Evolutionary conservation across 495 filamentous ascomycete genomes (phyloP).

Genomic region (Talaromyces borbonicus): DNA sequence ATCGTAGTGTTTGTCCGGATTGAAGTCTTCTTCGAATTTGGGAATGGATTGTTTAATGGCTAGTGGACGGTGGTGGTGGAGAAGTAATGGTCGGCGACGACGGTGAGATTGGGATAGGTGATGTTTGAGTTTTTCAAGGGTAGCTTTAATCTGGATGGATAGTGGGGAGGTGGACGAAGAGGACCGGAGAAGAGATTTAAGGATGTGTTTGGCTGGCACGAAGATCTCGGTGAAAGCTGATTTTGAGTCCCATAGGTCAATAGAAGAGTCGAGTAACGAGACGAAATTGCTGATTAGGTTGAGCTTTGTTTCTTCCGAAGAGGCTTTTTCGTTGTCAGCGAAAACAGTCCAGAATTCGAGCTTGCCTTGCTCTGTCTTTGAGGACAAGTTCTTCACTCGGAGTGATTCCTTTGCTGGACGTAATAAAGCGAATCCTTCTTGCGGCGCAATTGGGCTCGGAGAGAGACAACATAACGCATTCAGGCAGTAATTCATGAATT

Average conservation of each 20-base stretch:
- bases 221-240: slow-evolving; percentile 70
- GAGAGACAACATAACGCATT: slow-evolving; percentile 64
- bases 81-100: slow-evolving; percentile 63
- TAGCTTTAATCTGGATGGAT: slow-evolving; percentile 21
- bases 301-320: slow-evolving; percentile 41
- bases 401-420: slow-evolving; percentile 46
- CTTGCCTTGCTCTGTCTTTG: slow-evolving; percentile 19
- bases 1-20: slow-evolving; percentile 92
- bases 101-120: slow-evolving; percentile 47
- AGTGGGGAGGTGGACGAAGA: slow-evolving; percentile 14
- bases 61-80: slow-evolving; percentile 83
- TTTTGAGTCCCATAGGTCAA: slow-evolving; percentile 53
- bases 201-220: slow-evolving; percentile 42
- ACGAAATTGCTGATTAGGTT: slow-evolving; percentile 48
- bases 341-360: slow-evolving; percentile 48
- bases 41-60: slow-evolving; percentile 83
- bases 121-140: slow-evolving; percentile 31
- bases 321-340: slow-evolving; percentile 13
- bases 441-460: slow-evolving; percentile 35
- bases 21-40: slow-evolving; percentile 95
- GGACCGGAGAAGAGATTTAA: slow-evolving; percentile 44
- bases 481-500: slow-evolving; percentile 70
- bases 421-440: slow-evolving; percentile 49
- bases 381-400: slow-evolving; percentile 30
- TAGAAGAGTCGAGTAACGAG: slow-evolving; percentile 46